Percentiles rank a stretch among this genome's conserved stretches.
Evolutionary conservation across 2,329 filamentous ascomycete genomes (phyloP).

Genomic region (Chrysosphaeria jannelii): DNA sequence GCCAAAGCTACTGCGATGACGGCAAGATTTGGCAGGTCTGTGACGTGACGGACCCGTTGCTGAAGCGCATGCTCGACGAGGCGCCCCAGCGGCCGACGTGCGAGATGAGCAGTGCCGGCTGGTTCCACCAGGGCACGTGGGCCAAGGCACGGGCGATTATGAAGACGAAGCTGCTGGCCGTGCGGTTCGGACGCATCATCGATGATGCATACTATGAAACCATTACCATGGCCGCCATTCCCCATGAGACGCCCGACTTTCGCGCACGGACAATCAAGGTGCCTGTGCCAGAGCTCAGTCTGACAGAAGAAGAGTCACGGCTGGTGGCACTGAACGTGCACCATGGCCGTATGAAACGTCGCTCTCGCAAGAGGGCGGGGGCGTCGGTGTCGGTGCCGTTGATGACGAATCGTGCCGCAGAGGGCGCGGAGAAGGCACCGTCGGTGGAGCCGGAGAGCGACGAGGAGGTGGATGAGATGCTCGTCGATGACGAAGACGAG

Average conservation of each 20-base stretch:
- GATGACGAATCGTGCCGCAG: not conserved
- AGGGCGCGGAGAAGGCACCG: not conserved
- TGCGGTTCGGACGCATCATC: constrained; percentile 24
- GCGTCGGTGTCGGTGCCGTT: constrained; percentile 4
- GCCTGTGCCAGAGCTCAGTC: constrained; percentile 11
- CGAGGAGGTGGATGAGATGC: constrained; percentile 2
- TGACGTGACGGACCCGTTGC: constrained; percentile 58
- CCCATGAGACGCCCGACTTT: constrained; percentile 8
- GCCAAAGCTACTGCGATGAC: constrained; percentile 40
- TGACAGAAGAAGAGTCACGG: constrained; percentile 10
- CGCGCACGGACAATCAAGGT: constrained; percentile 9
- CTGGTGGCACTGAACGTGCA: constrained; percentile 3
- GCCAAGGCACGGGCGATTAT: constrained; percentile 66
- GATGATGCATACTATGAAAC: constrained; percentile 10
- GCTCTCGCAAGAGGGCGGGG: constrained; percentile 2
- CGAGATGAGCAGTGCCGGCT: constrained; percentile 38
- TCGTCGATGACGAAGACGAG: constrained; percentile 1
- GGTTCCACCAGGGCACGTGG: constrained; percentile 57
- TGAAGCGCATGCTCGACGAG: constrained; percentile 33
- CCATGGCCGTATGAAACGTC: constrained; percentile 3
- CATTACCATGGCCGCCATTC: constrained; percentile 9
- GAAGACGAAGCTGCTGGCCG: constrained; percentile 52
- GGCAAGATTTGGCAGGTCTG: constrained; percentile 87
- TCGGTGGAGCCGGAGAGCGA: constrained; percentile 1
- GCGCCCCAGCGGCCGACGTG: constrained; percentile 26